These are phyloP conservation scores for Amauroascus niger DNA, from an alignment of 2,329 filamentous ascomycete genomes.

Conservation along the genomic window DNA sequence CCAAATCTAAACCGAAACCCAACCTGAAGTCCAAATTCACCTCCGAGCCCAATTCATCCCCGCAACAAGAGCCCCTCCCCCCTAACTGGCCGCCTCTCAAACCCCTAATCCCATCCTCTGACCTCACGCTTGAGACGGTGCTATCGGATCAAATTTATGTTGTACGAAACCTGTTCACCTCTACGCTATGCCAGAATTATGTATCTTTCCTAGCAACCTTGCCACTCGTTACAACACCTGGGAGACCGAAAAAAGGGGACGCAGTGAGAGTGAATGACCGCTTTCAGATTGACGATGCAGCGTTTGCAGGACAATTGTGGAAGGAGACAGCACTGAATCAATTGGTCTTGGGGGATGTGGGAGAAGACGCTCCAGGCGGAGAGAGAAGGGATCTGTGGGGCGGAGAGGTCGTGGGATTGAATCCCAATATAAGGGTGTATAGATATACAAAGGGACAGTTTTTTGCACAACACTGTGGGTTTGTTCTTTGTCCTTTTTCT, in stretches of 20 bases:
- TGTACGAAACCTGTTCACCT: conserved; percentile 64
- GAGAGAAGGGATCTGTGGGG: conserved; percentile 52
- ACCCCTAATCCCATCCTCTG: conserved; percentile 56
- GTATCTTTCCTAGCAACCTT: conserved; percentile 61
- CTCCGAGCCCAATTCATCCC: background rate
- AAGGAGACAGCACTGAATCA: conserved; percentile 62
- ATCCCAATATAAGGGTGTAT: conserved; percentile 82
- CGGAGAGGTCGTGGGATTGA: conserved; percentile 72
- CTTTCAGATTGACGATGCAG: conserved; percentile 67
- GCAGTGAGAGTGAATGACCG: conserved; percentile 82
- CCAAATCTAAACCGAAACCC: conserved; percentile 3
- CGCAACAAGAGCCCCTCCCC: conserved; percentile 3
- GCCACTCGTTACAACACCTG: conserved; percentile 66
- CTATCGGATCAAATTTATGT: conserved; percentile 61
- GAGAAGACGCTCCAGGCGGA: conserved; percentile 23
- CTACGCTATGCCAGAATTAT: conserved; percentile 64
- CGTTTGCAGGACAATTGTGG: conserved; percentile 70
- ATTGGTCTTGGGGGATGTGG: conserved; percentile 37
- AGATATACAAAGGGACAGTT: conserved; percentile 78
- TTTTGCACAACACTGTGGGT: conserved; percentile 84
- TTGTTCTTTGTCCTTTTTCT: background rate
- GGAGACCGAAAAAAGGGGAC: conserved; percentile 66
- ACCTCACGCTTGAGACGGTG: conserved; percentile 51
- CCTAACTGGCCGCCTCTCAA: conserved; percentile 58
- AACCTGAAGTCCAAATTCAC: conserved; percentile 2